Evolutionary conservation across 2,329 filamentous ascomycete genomes (phyloP), one percentile per base, ranked within the genome.

Genomic region (Harringtonia aguacate): DNA sequence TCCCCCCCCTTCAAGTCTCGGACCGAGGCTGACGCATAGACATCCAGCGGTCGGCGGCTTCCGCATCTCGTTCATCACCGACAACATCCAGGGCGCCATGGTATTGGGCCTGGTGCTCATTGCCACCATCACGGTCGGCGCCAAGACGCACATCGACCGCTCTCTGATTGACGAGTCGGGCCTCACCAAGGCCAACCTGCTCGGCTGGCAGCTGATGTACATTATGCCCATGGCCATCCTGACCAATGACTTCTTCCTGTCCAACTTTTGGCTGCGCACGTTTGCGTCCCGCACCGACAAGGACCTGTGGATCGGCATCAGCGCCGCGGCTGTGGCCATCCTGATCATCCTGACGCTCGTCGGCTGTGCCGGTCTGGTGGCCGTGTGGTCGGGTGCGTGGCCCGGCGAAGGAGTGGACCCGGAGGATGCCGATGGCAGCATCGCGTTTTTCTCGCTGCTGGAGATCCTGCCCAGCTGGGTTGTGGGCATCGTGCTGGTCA

Each of bases 181-280:
- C 9, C 72, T 86, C 22, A 74, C 82, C n/a, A 68, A 86, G 36
- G 54, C 80, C 6, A 84, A 66, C 45, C 70, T 87, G 3, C 70
- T 92, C 1, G 86, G 86, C 44, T 92, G 86, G 84, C 86, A 92
- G 61, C 74, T 92, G 14, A 67, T 92, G 30, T 92, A 90, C 65
- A 90, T 92, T 52, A 72, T 92, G 2, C 84, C 86, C 0, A 74
- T 92, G 7, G 86, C 86, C 36, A 75, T 92, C 50, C 58, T 89
- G 45, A 89, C 85, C 47, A 92, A 90, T 64, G 81, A 89, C 67
- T 89, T 92, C 69, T 92, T 92, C 67, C 69, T 92, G 36, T 86
- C 84, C 28, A 82, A 78, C 52, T 88, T 86, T 62, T 92, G 86
- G 86, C 75, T 90, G 60, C 81, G 86, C 41, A 85, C 85, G 6